phyloP scores from a whole-genome alignment of 1,284 basidiomycete genomes.

The Heterobasidion irregulare region DNA sequence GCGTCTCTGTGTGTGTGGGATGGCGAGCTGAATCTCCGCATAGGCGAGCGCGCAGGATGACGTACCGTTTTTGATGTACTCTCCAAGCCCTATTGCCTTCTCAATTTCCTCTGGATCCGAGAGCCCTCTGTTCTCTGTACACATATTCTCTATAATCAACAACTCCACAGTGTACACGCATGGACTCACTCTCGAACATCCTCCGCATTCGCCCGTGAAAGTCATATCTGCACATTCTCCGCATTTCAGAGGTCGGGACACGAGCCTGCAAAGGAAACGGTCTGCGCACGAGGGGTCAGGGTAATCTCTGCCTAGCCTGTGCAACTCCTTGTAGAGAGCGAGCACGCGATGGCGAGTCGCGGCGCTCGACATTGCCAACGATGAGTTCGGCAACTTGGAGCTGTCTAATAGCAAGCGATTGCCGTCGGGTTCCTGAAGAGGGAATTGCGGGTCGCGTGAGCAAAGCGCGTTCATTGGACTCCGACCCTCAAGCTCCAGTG shows the following conservation, averaged over 20 bases:
- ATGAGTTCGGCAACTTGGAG: too few species aligned
- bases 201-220: slow-evolving; percentile 63
- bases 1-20: slow-evolving; percentile 50
- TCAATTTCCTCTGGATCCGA: slow-evolving; percentile 70
- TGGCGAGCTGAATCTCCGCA: background rate
- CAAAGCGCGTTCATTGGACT: too few species aligned
- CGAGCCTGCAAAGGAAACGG: slow-evolving; percentile 4
- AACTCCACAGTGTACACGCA: background rate
- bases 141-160: background rate
- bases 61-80: slow-evolving; percentile 86
- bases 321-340: slow-evolving; percentile 71
- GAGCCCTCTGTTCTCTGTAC: slow-evolving; percentile 65
- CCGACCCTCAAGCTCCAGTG: too few species aligned
- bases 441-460: background rate
- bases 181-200: slow-evolving; percentile 58
- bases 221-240: slow-evolving; percentile 45
- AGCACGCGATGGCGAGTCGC: slow-evolving; percentile 39
- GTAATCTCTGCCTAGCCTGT: slow-evolving; percentile 70
- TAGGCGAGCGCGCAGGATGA: slow-evolving; percentile 3
- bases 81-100: slow-evolving; percentile 69
- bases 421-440: background rate
- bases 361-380: slow-evolving; percentile 25
- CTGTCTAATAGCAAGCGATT: background rate
- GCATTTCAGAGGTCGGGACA: background rate
- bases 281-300: slow-evolving; percentile 56